These are phyloP conservation scores for Barbarea vulgaris DNA, from an alignment of 345 rosid species.

Conservation along the genomic window DNA sequence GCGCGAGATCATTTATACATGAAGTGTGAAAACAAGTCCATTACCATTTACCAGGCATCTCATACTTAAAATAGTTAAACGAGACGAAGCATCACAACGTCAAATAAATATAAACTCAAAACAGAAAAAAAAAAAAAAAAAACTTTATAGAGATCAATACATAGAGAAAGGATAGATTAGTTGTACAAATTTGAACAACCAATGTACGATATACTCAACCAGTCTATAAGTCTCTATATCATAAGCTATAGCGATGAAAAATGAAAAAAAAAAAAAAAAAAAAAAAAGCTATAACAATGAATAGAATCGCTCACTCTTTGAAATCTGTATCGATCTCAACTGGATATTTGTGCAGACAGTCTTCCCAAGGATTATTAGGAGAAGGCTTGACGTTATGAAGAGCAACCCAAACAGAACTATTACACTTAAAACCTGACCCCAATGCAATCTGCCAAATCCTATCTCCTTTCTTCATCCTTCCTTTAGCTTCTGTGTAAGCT, in stretches of 20 bases:
- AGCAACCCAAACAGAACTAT: constrained; percentile 59
- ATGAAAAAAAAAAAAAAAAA: neutral
- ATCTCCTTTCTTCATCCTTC: constrained; percentile 58
- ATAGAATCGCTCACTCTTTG: neutral
- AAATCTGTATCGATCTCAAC: constrained; percentile 38
- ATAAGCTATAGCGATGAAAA: neutral
- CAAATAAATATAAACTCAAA: no score
- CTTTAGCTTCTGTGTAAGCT: constrained; percentile 61
- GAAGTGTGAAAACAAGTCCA: neutral
- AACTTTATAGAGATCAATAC: neutral
- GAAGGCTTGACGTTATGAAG: constrained; percentile 42
- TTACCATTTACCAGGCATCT: no score
- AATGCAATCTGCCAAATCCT: constrained; percentile 69
- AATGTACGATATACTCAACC: neutral
- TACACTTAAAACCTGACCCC: constrained; percentile 72
- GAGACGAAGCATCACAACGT: neutral
- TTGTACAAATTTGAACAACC: constrained; percentile 1
- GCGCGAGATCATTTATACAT: neutral
- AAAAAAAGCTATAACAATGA: neutral
- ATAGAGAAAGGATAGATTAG: neutral
- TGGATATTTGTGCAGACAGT: constrained; percentile 45
- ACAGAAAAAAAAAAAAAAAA: no score
- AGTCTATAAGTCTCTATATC: neutral
- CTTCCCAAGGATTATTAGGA: constrained; percentile 57
- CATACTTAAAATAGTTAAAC: neutral